Evolutionary conservation across 1,284 basidiomycete genomes (phyloP), one percentile per base, ranked within the genome.

Genomic region (Volvariella volvacea): DNA sequence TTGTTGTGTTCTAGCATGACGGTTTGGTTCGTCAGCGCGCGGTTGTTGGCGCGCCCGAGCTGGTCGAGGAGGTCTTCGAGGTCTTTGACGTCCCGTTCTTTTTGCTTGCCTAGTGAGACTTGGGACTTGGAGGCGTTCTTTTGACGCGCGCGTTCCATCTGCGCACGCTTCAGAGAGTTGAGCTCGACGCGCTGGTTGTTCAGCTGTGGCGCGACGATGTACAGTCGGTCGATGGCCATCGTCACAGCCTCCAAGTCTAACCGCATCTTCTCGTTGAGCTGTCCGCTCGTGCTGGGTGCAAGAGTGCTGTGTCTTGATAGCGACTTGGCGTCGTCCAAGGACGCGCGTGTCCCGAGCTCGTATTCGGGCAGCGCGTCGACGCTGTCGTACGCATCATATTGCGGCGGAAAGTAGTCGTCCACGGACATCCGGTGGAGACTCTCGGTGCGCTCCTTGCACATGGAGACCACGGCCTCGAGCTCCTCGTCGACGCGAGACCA

Each of bases 101-200:
- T 77, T 47, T 71, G 70, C 56, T 78, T 80, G 4, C 70, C 70
- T 19, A 64, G 55, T 12, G 59, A 47, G 14, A 36, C n/a, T 20
- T 40, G 33, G 19, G 45, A 33, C 25, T 48, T 41, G 9, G 48
- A 49, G 28, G 49, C 41, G 33, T 64, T 68, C 42, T 66, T 62
- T 28, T 53, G 63, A 28, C 74, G 60, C 2, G 84, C 85, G 36
- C 69, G 70, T 60, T 86, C 79, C 71, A 86, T 74, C 58, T 83
- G 70, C 9, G 73, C 72, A 14, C 78, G 54, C 59, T 88, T 88
- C 19, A 74, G 66, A 17, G 71, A 70, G 52, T 84, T 82, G 43
- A 92, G 72, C 57, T 92, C 89, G 9, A 88, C 88, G 1, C 92
- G 79, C 60, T 95, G 92, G 56, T 90, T 83, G 47, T 86, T 78